These are phyloP conservation scores for Colletotrichum phormii DNA, from an alignment of 2,329 filamentous ascomycete genomes.

Conservation along the genomic window DNA sequence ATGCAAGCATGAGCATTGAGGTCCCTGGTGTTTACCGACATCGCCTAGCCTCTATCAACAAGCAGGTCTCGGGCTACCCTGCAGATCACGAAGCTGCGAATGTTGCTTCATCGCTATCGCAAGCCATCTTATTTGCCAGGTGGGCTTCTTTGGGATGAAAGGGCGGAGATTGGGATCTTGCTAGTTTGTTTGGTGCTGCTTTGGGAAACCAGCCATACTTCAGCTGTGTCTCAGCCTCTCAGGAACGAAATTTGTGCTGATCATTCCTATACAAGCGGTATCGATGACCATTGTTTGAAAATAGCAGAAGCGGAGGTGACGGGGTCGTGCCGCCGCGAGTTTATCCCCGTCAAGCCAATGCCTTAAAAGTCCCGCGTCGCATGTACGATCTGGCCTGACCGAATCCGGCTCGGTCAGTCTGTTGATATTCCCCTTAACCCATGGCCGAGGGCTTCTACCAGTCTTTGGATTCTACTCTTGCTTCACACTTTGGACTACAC, in stretches of 20 bases:
- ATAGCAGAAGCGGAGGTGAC: background rate
- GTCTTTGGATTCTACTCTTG: constrained; percentile 7
- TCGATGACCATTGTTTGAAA: background rate
- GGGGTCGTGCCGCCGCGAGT: no score
- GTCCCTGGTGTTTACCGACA: background rate
- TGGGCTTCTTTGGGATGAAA: background rate
- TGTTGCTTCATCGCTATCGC: background rate
- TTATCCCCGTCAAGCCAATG: background rate
- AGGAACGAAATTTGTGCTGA: background rate
- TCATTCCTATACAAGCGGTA: background rate
- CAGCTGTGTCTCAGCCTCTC: constrained; percentile 1
- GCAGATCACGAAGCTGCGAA: background rate
- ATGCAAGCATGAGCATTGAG: background rate
- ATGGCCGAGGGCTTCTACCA: constrained; percentile 4
- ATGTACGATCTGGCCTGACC: no score
- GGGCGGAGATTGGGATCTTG: background rate
- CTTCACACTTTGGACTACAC: background rate
- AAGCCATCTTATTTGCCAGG: background rate
- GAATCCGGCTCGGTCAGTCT: background rate
- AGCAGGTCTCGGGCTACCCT: background rate
- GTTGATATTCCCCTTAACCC: background rate
- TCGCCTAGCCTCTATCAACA: background rate
- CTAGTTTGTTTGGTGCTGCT: background rate
- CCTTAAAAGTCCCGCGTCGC: background rate
- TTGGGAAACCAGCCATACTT: background rate